Base-by-base conservation (phyloP, 768 basidiomycete genomes). In the Pleurotus pulmonarius region DNA sequence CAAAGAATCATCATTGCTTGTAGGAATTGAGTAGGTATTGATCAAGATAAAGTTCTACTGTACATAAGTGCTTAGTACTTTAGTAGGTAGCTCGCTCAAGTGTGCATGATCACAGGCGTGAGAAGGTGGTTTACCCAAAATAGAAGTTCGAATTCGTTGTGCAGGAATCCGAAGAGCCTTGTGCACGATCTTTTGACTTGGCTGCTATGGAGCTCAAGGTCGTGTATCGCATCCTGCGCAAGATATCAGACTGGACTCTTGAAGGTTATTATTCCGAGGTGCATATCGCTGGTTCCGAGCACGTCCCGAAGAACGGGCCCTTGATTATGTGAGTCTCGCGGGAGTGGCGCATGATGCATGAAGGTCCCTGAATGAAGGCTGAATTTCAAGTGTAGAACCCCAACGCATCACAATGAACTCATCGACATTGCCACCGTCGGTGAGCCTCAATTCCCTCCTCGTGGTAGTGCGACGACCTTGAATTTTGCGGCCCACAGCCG, bases 391-490 rank as follows among this genome's bases (percentile, higher is more conserved):
- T 40, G 26, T 45, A 86, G 83, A 41, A 80, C 81, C 22, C 77
- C 79, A 26, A 82, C 79, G 3, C 87, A 88, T 64, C 79, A 84
- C 57, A 90, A 90, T 68, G 87, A 89, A 72, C 82, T 83, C 12
- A 76, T 88, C 20, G 87, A 88, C 59, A 79, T 78, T 37, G 78
- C 75, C 4, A 66, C 73, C 11, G 68, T 80, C 13, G 69, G 79
- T 77, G 60, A 61, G 73, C 58, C 41, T 13, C 29, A 44, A 15
- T 2, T 18, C 24, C 18, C 29, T 7, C 16, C 45, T 22, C 45
- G 41, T 6, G 24, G 43, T 4, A 3, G 4, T 34, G 9, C 29
- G 29, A 34, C 29, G 8, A 20, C 20, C 20, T 11, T 34, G 29
- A 34, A 34, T 11, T 8, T 11, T 11, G 2, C 29, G 9, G 29